Evolutionary conservation across 2,329 filamentous ascomycete species (phyloP), one percentile per base, ranked within the genome.

Genomic region (Helminthosporium solani): DNA sequence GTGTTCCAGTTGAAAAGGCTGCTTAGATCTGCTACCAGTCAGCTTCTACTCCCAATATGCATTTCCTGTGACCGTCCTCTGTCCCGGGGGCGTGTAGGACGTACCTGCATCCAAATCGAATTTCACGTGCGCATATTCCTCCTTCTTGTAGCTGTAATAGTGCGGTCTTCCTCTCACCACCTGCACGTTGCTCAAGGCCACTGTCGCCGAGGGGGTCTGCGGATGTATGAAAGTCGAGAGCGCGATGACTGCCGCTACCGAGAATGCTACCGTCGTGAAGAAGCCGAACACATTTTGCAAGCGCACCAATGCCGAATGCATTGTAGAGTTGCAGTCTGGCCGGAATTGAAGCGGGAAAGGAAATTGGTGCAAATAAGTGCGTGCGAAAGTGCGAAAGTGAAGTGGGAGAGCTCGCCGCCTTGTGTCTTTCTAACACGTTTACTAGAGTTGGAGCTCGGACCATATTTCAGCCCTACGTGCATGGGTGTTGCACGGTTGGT

Each of bases 1-100:
- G 95, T 99, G 79, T 99, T 99, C 94, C 92, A 99, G 66, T 88
- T 95, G 81, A 97, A 97, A 60, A 99, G 88, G 34, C 86, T 86
- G 50, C 84, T 87, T 50, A 99, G 82, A 74, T 99, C 92, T 78
- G 52, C 7, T 16, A 8, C 5, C 2, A 9, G 35, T 38, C 16
- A 38, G 35, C 35, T 14, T 21, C 12, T 15, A 7, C 28, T 31
- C 28, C 15, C 2, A 16, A 30, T 27, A 18, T 34, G 33, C 19
- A 16, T 34, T 35, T 7, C 11, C 21, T n/a, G 15, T 6, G 3
- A 20, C 15, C 3, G 36, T 7, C n/a, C 7, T 25, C 8, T n/a
- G 14, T 27, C 25, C 20, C n/a, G 20, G 35, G 5, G 40, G 42
- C 31, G 28, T 42, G 35, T 36, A 34, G 27, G 36, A 48, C 52